Evolutionary conservation across 2,329 filamentous ascomycete species (phyloP).

Genomic region (Pseudopithomyces chartarum): DNA sequence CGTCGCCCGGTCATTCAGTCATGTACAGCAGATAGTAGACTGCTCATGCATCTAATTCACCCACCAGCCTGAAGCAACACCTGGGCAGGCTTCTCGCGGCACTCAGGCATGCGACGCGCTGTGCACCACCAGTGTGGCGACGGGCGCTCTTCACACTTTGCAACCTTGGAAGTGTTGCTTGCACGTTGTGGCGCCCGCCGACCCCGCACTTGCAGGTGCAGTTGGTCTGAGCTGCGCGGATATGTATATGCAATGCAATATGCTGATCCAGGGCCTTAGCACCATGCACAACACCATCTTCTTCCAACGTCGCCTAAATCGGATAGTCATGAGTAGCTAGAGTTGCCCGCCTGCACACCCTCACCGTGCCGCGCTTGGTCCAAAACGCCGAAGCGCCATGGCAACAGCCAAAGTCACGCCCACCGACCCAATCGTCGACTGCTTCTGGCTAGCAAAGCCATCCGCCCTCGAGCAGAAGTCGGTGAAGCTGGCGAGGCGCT

Average conservation of each 20-base stretch:
- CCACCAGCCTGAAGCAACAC: background rate
- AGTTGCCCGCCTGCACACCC: background rate
- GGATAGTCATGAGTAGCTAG: slow-evolving; percentile 5
- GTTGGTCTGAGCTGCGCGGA: slow-evolving; percentile 4
- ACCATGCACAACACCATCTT: slow-evolving; percentile 11
- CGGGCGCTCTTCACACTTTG: too few species aligned
- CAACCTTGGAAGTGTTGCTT: too few species aligned
- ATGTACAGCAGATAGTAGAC: too few species aligned
- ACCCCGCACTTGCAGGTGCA: slow-evolving; percentile 10
- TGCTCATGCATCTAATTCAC: background rate
- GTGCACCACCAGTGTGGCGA: too few species aligned
- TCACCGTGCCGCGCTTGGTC: background rate
- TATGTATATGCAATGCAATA: slow-evolving; percentile 9
- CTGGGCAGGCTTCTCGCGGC: too few species aligned
- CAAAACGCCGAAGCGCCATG: background rate
- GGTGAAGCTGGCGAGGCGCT: background rate
- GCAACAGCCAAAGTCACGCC: background rate
- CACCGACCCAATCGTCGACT: background rate
- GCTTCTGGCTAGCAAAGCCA: background rate
- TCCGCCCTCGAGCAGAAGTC: background rate
- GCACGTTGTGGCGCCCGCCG: slow-evolving; percentile 8
- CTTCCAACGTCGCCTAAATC: slow-evolving; percentile 6
- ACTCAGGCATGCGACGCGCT: too few species aligned
- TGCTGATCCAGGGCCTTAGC: slow-evolving; percentile 6
- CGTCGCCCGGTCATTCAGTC: background rate